A percentile compares a stretch with the other conserved stretches of the same genome.
Conservation (phyloP, 768 basidiomycete genomes). For the Boletus subcaerulescens region DNA sequence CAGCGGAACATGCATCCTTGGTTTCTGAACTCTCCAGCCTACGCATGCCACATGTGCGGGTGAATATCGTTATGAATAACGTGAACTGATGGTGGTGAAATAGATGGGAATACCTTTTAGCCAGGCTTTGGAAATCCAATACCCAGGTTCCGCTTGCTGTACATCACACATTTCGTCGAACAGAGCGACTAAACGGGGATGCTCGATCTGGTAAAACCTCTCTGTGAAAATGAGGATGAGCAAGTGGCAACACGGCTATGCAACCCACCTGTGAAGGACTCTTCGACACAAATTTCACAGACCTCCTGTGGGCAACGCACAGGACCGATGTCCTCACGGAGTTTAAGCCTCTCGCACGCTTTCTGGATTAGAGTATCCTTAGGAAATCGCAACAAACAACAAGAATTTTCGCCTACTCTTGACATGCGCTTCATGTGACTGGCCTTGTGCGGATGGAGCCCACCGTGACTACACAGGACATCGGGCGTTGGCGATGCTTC, state of each 20-base stretch:
- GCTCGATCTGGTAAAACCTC: slow-evolving; percentile 64
- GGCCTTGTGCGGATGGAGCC: slow-evolving; percentile 58
- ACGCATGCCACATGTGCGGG: slow-evolving; percentile 4
- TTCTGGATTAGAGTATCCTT: slow-evolving; percentile 7
- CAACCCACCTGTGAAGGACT: slow-evolving; percentile 53
- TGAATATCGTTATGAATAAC: slow-evolving; percentile 10
- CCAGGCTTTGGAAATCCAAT: slow-evolving; percentile 81
- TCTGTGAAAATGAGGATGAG: slow-evolving; percentile 40
- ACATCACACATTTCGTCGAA: slow-evolving; percentile 55
- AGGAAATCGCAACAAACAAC: not conserved
- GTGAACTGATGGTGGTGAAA: slow-evolving; percentile 9
- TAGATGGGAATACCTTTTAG: slow-evolving; percentile 51
- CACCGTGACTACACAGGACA: slow-evolving; percentile 61
- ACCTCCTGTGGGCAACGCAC: slow-evolving; percentile 48
- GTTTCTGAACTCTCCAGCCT: slow-evolving; percentile 75
- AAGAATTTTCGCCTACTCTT: slow-evolving; percentile 36
- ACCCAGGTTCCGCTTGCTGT: slow-evolving; percentile 42
- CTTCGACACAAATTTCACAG: slow-evolving; percentile 58
- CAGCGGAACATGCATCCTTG: slow-evolving; percentile 68
- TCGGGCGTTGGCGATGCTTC: slow-evolving; percentile 36
- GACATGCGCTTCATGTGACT: slow-evolving; percentile 67
- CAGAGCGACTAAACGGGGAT: slow-evolving; percentile 55
- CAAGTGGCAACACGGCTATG: not conserved
- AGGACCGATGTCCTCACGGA: slow-evolving; percentile 49
- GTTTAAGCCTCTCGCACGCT: slow-evolving; percentile 25